phyloP scores from a whole-genome alignment of 129 eudicot species.

The Ambrosia artemisiifolia region DNA sequence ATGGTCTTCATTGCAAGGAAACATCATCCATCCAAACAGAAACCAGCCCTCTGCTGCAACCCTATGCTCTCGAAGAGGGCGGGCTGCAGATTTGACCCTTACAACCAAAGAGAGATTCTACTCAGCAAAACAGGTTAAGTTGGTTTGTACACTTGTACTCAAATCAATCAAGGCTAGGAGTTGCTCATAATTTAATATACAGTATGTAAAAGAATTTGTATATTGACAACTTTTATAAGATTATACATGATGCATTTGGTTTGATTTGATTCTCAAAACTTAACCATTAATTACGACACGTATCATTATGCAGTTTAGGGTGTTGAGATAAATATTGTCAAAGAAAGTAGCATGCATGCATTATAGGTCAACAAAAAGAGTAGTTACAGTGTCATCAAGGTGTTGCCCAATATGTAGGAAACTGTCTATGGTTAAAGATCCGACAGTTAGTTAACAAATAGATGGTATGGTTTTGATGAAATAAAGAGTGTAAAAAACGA shows the following conservation, averaged over 20 bases:
- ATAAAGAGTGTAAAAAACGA: too few species aligned
- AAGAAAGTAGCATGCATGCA: too few species aligned
- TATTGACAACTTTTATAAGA: not conserved
- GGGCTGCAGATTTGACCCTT: not conserved
- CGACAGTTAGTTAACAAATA: too few species aligned
- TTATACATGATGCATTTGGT: not conserved
- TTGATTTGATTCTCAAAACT: not conserved
- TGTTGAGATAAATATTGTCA: too few species aligned
- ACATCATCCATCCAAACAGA: conserved; percentile 15
- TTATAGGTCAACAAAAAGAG: too few species aligned
- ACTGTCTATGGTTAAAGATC: too few species aligned
- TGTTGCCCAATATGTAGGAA: too few species aligned
- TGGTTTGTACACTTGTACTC: not conserved
- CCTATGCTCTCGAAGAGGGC: conserved; percentile 20
- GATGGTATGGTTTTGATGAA: too few species aligned
- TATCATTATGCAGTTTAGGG: too few species aligned
- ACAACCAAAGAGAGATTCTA: not conserved
- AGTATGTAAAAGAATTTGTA: not conserved
- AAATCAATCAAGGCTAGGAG: not conserved
- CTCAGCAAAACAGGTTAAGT: not conserved
- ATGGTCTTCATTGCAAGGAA: conserved; percentile 8
- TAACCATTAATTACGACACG: not conserved
- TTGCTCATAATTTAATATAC: not conserved
- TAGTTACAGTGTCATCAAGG: too few species aligned
- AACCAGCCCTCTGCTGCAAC: conserved; percentile 30